Evolutionary conservation across 768 basidiomycete genomes (phyloP).

Genomic region (Lactarius sp.): DNA sequence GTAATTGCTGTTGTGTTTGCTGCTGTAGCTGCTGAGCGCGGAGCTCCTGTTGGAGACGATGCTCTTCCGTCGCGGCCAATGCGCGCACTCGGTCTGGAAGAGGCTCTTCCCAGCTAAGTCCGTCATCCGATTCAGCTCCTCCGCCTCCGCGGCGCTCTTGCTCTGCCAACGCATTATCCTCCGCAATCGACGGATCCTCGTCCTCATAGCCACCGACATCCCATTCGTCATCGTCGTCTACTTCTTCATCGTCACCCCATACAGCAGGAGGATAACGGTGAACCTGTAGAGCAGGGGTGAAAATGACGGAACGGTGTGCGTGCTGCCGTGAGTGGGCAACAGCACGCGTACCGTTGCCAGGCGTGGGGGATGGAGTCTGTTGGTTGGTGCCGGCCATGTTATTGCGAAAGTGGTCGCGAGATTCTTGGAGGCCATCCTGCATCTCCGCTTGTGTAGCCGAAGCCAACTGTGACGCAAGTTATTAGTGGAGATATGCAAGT

Average conservation of each 20-base stretch:
- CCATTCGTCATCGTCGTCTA: conserved; percentile 54
- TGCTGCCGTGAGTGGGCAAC: conserved; percentile 26
- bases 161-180: conserved; percentile 48
- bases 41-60: conserved; percentile 33
- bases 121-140: conserved; percentile 65
- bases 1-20: conserved; percentile 23
- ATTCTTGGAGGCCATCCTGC: conserved; percentile 46
- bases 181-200: conserved; percentile 58
- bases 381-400: conserved; percentile 46
- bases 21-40: conserved; percentile 27
- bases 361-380: conserved; percentile 46
- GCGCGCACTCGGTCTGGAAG: conserved; percentile 44
- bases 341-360: conserved; percentile 37
- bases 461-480: conserved; percentile 49
- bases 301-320: conserved; percentile 48
- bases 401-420: conserved; percentile 50
- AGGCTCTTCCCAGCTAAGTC: conserved; percentile 83
- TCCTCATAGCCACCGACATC: conserved; percentile 66
- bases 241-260: conserved; percentile 73
- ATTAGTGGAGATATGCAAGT: not conserved
- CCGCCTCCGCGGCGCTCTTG: conserved; percentile 30
- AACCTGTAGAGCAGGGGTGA: conserved; percentile 61
- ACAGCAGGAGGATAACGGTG: conserved; percentile 78
- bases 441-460: conserved; percentile 69
- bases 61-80: conserved; percentile 29